These are phyloP conservation scores for Gnomoniopsis smithogilvyi DNA, from an alignment of 2,329 filamentous ascomycete genomes.

Conservation along the genomic window DNA sequence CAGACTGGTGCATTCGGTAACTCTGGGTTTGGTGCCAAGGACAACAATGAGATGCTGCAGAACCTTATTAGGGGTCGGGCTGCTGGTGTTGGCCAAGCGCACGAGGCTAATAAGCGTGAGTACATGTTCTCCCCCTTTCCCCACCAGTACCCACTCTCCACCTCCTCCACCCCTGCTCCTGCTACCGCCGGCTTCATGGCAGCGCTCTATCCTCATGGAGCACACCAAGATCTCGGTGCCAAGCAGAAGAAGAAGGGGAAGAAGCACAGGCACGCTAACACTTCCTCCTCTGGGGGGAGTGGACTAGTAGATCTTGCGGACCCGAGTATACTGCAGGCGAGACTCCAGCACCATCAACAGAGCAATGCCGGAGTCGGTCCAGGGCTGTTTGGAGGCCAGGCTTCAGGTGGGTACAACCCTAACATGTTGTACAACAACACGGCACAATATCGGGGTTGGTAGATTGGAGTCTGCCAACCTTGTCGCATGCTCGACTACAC, in stretches of 20 bases:
- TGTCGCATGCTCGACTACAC: neutral
- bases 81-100: constrained; percentile 65
- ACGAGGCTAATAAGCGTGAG: constrained; percentile 96
- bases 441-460: constrained; percentile 62
- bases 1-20: constrained; percentile 82
- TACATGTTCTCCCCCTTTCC: constrained; percentile 92
- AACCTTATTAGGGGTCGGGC: constrained; percentile 73
- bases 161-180: constrained; percentile 81
- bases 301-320: constrained; percentile 99
- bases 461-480: constrained; percentile 1
- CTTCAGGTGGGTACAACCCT: constrained; percentile 92
- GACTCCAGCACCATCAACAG: constrained; percentile 86
- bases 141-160: constrained; percentile 79
- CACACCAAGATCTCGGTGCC: constrained; percentile 86
- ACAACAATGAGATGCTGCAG: constrained; percentile 73
- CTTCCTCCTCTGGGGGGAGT: constrained; percentile 99
- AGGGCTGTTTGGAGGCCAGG: constrained; percentile 83
- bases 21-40: constrained; percentile 69
- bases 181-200: constrained; percentile 78
- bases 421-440: constrained; percentile 78
- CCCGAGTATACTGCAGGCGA: constrained; percentile 98
- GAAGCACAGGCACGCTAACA: constrained; percentile 99
- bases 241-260: constrained; percentile 99
- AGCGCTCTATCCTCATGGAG: constrained; percentile 87
- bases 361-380: constrained; percentile 81